phyloP scores from a whole-genome alignment of 352 stramenopile species.

The Phytophthora melonis region DNA sequence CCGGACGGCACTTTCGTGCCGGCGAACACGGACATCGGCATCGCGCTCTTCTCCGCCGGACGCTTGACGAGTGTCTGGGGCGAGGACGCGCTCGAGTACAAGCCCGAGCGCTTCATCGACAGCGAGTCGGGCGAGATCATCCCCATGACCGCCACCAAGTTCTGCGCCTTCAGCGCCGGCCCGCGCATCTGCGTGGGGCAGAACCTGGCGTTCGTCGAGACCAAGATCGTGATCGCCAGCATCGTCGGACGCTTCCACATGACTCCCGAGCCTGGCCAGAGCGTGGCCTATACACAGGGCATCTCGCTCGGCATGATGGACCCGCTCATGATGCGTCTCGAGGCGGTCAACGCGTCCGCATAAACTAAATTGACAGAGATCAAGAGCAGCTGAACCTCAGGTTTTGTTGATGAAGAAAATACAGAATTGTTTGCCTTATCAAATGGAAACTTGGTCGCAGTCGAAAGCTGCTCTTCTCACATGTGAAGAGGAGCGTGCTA shows the following conservation, averaged over 20 bases:
- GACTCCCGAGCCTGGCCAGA: slow-evolving; percentile 57
- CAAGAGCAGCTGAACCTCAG: background rate
- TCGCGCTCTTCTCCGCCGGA: slow-evolving; percentile 53
- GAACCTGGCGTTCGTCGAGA: slow-evolving; percentile 59
- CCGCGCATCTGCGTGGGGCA: slow-evolving; percentile 62
- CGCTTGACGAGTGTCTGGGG: slow-evolving; percentile 60
- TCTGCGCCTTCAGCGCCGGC: slow-evolving; percentile 62
- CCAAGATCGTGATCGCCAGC: slow-evolving; percentile 71
- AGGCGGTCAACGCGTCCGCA: slow-evolving; percentile 10
- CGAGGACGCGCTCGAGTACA: slow-evolving; percentile 47
- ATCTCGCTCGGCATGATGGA: slow-evolving; percentile 65
- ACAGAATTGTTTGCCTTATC: slow-evolving; percentile 11
- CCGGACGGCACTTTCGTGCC: slow-evolving; percentile 66
- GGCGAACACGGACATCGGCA: slow-evolving; percentile 41
- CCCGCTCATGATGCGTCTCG: slow-evolving; percentile 37
- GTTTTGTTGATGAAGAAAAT: slow-evolving; percentile 16
- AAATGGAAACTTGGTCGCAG: background rate
- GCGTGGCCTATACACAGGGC: slow-evolving; percentile 73
- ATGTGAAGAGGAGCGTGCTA: too few species aligned
- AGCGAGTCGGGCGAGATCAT: slow-evolving; percentile 35
- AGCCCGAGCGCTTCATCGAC: slow-evolving; percentile 60
- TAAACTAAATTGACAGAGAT: background rate
- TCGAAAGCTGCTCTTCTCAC: background rate
- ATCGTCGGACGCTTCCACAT: slow-evolving; percentile 54
- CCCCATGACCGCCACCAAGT: slow-evolving; percentile 51